A percentile compares a stretch with the other conserved stretches of the same genome.
These are phyloP conservation scores for Styphnolobium japonicum DNA, from an alignment of 306 rosid species.

Conservation along the genomic window DNA sequence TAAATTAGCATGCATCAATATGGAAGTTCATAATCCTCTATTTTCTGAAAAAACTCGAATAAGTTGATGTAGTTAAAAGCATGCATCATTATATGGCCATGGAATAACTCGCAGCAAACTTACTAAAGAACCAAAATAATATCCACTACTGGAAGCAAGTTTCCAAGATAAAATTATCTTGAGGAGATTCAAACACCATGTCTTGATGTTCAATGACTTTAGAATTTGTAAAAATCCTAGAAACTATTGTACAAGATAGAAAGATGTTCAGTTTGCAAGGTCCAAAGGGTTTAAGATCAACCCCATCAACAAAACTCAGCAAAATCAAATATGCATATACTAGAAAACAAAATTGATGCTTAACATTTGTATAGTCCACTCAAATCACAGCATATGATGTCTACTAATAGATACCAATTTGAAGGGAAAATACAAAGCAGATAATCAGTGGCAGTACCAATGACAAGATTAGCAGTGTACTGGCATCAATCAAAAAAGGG, in stretches of 20 bases:
- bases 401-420: background rate
- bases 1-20: background rate
- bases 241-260: background rate
- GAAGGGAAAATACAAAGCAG: slow-evolving; percentile 2
- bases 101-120: background rate
- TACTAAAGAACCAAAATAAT: background rate
- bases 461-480: background rate
- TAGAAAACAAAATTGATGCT: background rate
- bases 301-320: background rate
- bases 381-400: background rate
- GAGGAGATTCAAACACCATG: background rate
- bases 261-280: background rate
- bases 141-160: slow-evolving; percentile 4
- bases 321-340: background rate
- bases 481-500: background rate
- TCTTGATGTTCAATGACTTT: background rate
- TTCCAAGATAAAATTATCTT: background rate
- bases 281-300: background rate
- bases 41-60: background rate
- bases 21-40: slow-evolving; percentile 2
- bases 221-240: background rate
- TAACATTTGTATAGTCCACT: background rate
- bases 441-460: background rate
- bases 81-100: background rate
- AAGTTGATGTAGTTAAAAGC: background rate